phyloP scores from a whole-genome alignment of 495 filamentous ascomycete genomes.

The Penicillium angulare region DNA sequence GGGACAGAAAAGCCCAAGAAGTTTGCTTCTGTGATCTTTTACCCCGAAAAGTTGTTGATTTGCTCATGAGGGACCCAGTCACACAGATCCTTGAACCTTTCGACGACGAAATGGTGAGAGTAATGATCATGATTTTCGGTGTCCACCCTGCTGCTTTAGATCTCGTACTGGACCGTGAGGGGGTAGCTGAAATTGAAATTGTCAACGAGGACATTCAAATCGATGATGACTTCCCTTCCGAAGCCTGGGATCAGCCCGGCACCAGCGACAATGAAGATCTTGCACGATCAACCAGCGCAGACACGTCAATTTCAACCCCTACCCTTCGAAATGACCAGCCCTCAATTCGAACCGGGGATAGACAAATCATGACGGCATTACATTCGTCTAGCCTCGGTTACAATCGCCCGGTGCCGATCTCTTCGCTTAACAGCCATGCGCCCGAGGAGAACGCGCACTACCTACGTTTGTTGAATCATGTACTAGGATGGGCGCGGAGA shows the following conservation, averaged over 20 bases:
- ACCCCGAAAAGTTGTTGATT: constrained; percentile 26
- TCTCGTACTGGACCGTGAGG: background rate
- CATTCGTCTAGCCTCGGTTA: too few species aligned
- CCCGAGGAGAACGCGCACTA: background rate
- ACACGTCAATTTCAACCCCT: too few species aligned
- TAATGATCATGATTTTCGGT: background rate
- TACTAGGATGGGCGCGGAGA: background rate
- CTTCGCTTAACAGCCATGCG: too few species aligned
- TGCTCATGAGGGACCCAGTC: constrained; percentile 32
- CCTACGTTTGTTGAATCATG: background rate
- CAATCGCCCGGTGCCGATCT: too few species aligned
- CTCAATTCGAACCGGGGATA: too few species aligned
- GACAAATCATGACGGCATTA: too few species aligned
- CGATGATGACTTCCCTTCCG: too few species aligned
- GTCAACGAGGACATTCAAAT: too few species aligned
- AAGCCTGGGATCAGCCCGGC: too few species aligned
- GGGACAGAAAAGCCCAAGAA: constrained; percentile 26
- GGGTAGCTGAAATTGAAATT: background rate
- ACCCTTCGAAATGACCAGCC: too few species aligned
- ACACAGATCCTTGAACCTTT: constrained; percentile 19
- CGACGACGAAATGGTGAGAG: background rate
- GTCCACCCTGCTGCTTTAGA: background rate
- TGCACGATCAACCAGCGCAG: too few species aligned
- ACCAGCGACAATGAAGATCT: too few species aligned
- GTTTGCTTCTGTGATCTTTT: constrained; percentile 31